Evolutionary conservation across 352 stramenopile species (phyloP), one percentile per base, ranked within the genome.

Genomic region (Bremia lactucae): DNA sequence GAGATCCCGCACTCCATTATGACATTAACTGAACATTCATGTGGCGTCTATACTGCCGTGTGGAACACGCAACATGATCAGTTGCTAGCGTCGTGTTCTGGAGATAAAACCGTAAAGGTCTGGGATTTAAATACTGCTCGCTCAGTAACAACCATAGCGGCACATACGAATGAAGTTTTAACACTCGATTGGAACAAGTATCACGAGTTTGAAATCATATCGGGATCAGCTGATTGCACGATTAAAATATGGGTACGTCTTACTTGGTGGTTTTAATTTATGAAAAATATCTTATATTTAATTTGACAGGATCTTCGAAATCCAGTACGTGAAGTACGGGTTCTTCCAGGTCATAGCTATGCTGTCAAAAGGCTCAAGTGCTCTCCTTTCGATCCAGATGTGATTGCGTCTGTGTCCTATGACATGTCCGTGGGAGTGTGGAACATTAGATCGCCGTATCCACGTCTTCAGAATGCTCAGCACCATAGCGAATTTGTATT

Each of bases 141-240:
- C 0, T 80, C 72, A 0, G 42, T 81, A 19, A 65, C 58, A 1
- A 85, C 70, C 20, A 87, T 94, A 38, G 37, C 53, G 29, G 80
- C 76, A 11, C 80, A 92, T 52, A 52, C 58, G 33, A 83, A 83
- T 28, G 86, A 95, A 40, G 80, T 95, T 31, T 71, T 95, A 0
- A 62, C 76, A 16, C 64, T 91, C 31, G 86, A 96, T 59, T 96
- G 86, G 86, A 94, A 94, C 69, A 95, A 95, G 64, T 96, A 96
- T 66, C 92, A 94, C 36, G 70, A 87, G 37, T 87, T 85, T 31
- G 59, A 94, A 55, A 52, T 95, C 42, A 79, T 89, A 19, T 89
- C 83, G 0, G 86, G 83, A 19, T 94, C 82, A 5, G 75, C 79
- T 1, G 84, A 94, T 36, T 79, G 74, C 46, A 70, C 44, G 26